Evolutionary conservation across 2,329 filamentous ascomycete genomes (phyloP), one percentile per base, ranked within the genome.

Genomic region (Aspergillus pseudoviridinutans): DNA sequence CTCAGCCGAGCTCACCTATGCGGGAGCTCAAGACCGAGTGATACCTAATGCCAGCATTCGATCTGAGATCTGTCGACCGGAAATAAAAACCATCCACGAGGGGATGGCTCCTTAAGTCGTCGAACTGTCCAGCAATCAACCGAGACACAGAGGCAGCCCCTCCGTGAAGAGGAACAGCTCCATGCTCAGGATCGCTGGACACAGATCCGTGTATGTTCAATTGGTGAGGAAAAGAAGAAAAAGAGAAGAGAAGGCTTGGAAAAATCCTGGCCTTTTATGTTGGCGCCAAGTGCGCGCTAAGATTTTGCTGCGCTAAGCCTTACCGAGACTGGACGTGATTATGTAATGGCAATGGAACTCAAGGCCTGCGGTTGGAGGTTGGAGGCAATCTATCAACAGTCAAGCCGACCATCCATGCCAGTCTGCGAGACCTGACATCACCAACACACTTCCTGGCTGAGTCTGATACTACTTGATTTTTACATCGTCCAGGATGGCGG

Each of bases 41-140:
- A 70, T 67, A 70, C 74, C 76, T 77, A 76, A 79, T 75, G 80
- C 80, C 78, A 76, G 79, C 68, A 64, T 69, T 94, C 84, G 71
- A 76, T 96, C 88, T 95, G 76, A 90, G 88, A 94, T 87, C 90
- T 94, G 92, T 96, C 91, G 89, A 92, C 90, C 86, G 88, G 89
- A 92, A 78, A 91, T 89, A 64, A 83, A 89, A 88, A 92, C 85
- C 89, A 91, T 87, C 76, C 69, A 71, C 77, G 70, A 73, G 76
- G 74, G 74, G 84, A 87, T 90, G 88, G 87, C 87, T 92, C 89
- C 89, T 87, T 91, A 74, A 76, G 79, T 84, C 86, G 91, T 90
- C 89, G 90, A 93, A 85, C 87, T 93, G 90, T 86, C 82, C 85
- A 89, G 84, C 78, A 84, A 82, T 92, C 90, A 77, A 93, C 90